Evolutionary conservation across 495 filamentous ascomycete genomes (phyloP).

Genomic region (Penicillium waksmanii): DNA sequence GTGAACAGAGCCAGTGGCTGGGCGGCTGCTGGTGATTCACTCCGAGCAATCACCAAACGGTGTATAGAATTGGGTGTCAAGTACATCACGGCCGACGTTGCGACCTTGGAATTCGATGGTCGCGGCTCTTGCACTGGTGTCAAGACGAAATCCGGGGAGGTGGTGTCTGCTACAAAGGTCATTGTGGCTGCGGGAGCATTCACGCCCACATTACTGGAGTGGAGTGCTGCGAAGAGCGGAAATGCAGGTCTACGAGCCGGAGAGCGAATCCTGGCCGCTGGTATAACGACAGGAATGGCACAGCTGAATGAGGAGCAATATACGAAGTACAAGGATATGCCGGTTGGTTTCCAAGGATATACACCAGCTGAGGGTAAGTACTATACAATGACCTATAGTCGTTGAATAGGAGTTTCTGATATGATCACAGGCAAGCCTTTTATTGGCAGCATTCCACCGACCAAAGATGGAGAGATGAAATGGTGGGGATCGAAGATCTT

Average conservation of each 20-base stretch:
- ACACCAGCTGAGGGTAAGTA: constrained; percentile 34
- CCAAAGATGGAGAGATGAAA: constrained; percentile 50
- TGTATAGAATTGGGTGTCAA: constrained; percentile 56
- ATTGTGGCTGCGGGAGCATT: constrained; percentile 62
- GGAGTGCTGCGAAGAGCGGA: constrained; percentile 48
- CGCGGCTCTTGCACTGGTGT: constrained; percentile 51
- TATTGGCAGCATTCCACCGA: constrained; percentile 37
- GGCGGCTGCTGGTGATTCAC: constrained; percentile 60
- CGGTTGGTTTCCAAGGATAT: constrained; percentile 43
- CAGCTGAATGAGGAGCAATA: constrained; percentile 34
- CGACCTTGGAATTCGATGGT: constrained; percentile 45
- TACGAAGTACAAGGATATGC: constrained; percentile 37
- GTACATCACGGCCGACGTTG: constrained; percentile 52
- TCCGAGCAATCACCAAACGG: constrained; percentile 47
- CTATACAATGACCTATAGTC: background rate
- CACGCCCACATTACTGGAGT: constrained; percentile 62
- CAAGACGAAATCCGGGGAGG: constrained; percentile 42
- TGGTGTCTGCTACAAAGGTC: constrained; percentile 45
- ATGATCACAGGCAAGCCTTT: constrained; percentile 33
- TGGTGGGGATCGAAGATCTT: constrained; percentile 57
- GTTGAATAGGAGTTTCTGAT: constrained; percentile 14
- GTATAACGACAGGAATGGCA: constrained; percentile 55
- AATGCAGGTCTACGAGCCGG: constrained; percentile 50
- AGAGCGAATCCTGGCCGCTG: constrained; percentile 57
- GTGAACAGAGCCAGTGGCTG: constrained; percentile 62